Conservation (phyloP, 1,284 basidiomycete species). For the Leccinum ponderosum region DNA sequence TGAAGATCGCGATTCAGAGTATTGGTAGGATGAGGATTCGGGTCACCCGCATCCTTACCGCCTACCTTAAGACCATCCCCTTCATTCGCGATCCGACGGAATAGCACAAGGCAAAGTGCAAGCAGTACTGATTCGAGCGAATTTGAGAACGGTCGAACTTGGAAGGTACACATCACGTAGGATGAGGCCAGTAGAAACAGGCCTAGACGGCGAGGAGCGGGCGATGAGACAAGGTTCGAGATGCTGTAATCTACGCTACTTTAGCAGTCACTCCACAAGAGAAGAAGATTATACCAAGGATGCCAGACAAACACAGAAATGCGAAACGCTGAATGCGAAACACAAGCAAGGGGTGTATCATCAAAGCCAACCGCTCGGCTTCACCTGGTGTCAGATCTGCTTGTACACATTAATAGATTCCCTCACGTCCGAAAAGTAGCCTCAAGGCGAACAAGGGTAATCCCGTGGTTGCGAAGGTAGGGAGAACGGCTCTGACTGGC, state of each 20-base stretch:
- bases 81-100: conserved; percentile 16
- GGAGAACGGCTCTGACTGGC: conserved; percentile 40
- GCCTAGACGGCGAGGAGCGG: conserved; percentile 21
- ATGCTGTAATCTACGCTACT: conserved; percentile 32
- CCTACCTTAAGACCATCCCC: background rate
- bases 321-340: conserved; percentile 34
- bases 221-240: conserved; percentile 25
- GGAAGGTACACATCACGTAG: conserved; percentile 40
- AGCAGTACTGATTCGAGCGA: conserved; percentile 39
- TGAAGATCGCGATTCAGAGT: conserved; percentile 17
- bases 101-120: conserved; percentile 29
- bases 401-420: conserved; percentile 1
- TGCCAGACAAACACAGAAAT: conserved; percentile 34
- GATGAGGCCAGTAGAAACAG: conserved; percentile 41
- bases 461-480: conserved; percentile 37
- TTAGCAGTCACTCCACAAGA: conserved; percentile 6
- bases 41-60: background rate
- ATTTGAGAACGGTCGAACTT: conserved; percentile 44
- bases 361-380: conserved; percentile 10
- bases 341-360: conserved; percentile 22
- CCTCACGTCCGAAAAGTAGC: conserved; percentile 27
- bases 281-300: conserved; percentile 33
- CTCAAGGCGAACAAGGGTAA: conserved; percentile 29
- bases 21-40: background rate
- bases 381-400: conserved; percentile 11